Evolutionary conservation across 805 yeast species (phyloP).

Genomic region (Cyberlindnera veronae): DNA sequence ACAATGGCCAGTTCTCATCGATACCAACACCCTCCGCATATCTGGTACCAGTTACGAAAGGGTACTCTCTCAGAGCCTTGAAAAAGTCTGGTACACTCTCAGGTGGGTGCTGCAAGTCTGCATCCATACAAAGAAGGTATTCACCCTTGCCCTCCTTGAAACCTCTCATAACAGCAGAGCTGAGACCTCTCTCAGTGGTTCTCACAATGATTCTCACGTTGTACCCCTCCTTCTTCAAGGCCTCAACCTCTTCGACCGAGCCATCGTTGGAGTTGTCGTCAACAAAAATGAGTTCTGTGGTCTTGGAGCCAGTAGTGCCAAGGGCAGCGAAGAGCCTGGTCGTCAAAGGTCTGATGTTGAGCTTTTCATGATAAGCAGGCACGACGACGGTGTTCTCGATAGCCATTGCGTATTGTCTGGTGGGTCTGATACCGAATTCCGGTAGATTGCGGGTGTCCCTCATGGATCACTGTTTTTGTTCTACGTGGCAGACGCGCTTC

Average conservation of each 20-base stretch:
- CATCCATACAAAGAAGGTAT: slow-evolving; percentile 49
- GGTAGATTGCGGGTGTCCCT: too few species aligned
- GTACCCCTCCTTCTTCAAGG: slow-evolving; percentile 41
- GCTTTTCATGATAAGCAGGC: slow-evolving; percentile 49
- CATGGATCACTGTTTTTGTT: too few species aligned
- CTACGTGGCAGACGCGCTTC: slow-evolving; percentile 1
- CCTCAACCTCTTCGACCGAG: slow-evolving; percentile 48
- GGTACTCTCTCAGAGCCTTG: slow-evolving; percentile 36
- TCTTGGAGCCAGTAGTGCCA: slow-evolving; percentile 38
- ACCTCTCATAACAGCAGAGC: slow-evolving; percentile 48
- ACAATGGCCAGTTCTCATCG: slow-evolving; percentile 51
- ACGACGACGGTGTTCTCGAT: slow-evolving; percentile 42
- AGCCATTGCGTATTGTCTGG: slow-evolving; percentile 7
- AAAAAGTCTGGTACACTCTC: slow-evolving; percentile 46
- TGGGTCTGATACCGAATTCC: not conserved
- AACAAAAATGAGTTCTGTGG: slow-evolving; percentile 46
- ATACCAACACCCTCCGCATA: slow-evolving; percentile 54
- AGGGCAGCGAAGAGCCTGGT: slow-evolving; percentile 46
- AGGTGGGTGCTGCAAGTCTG: slow-evolving; percentile 52
- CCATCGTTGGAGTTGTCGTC: slow-evolving; percentile 52
- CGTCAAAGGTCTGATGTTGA: slow-evolving; percentile 47
- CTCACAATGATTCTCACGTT: slow-evolving; percentile 47
- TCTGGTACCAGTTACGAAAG: slow-evolving; percentile 48
- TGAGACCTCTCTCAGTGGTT: slow-evolving; percentile 47
- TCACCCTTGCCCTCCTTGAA: slow-evolving; percentile 45